These are phyloP conservation scores for Leptographium flavum DNA, from an alignment of 2,329 filamentous ascomycete genomes.

Conservation along the genomic window DNA sequence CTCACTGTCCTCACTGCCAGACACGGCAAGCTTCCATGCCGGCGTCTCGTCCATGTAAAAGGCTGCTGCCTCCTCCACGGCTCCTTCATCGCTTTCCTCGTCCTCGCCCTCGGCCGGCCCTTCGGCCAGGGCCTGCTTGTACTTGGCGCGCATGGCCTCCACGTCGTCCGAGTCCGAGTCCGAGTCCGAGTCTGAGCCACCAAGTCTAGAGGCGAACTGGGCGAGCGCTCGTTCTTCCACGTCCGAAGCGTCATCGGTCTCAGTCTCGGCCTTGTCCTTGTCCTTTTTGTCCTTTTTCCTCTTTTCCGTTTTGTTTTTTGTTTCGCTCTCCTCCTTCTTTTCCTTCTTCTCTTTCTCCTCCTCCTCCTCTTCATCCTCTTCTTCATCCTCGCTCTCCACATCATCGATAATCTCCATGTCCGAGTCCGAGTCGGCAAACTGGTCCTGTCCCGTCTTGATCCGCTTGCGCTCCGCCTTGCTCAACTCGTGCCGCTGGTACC, in stretches of 20 bases:
- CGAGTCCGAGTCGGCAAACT: background rate
- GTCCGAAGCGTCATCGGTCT: too few relatives aligned
- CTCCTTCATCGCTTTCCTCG: slow-evolving; percentile 1
- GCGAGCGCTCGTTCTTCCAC: too few relatives aligned
- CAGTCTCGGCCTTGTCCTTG: too few relatives aligned
- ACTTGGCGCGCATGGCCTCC: background rate
- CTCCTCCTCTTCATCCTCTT: slow-evolving; percentile 20
- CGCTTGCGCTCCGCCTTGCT: slow-evolving; percentile 18
- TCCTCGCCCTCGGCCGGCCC: background rate
- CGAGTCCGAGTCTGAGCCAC: too few relatives aligned
- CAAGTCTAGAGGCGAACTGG: too few relatives aligned
- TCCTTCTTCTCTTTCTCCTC: background rate
- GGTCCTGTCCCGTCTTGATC: slow-evolving; percentile 13
- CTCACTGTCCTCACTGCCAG: slow-evolving; percentile 13
- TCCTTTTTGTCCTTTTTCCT: too few relatives aligned
- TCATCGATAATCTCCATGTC: background rate
- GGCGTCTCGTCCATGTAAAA: background rate
- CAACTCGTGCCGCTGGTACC: slow-evolving; percentile 15
- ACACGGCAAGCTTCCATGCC: slow-evolving; percentile 6
- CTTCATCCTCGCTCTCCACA: slow-evolving; percentile 7
- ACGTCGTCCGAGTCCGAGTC: background rate
- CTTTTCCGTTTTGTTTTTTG: too few relatives aligned
- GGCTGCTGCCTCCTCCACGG: slow-evolving; percentile 5
- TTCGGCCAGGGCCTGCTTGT: slow-evolving; percentile 1
- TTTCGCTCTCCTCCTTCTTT: too few relatives aligned